A percentile compares a stretch with the other conserved stretches of the same genome.
phyloP scores from a whole-genome alignment of 2,329 filamentous ascomycete genomes.

The Mycosphaerella arachidis region DNA sequence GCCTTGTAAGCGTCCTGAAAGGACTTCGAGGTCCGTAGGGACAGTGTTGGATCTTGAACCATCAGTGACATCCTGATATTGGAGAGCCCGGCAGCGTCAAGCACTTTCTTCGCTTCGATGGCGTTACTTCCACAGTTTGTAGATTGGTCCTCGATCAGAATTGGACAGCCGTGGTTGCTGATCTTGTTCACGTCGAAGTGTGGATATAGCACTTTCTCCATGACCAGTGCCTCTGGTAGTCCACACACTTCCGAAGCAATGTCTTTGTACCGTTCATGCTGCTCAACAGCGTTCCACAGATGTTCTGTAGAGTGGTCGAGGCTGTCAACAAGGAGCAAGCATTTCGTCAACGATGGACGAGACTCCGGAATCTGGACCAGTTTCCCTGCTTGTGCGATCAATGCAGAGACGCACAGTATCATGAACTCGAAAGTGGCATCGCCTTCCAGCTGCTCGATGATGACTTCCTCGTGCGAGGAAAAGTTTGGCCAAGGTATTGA shows the following conservation, averaged over 20 bases:
- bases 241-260: constrained; percentile 32
- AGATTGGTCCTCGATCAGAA: constrained; percentile 43
- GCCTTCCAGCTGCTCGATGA: constrained; percentile 14
- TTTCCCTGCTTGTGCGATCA: constrained; percentile 35
- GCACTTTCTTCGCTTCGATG: constrained; percentile 33
- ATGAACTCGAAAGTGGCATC: constrained; percentile 34
- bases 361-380: constrained; percentile 35
- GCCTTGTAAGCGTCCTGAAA: constrained; percentile 38
- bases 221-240: constrained; percentile 39
- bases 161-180: constrained; percentile 23
- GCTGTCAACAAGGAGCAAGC: constrained; percentile 43
- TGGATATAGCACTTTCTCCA: constrained; percentile 35
- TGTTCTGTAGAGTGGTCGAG: constrained; percentile 44
- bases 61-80: constrained; percentile 32
- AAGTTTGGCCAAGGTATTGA: constrained; percentile 32
- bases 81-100: constrained; percentile 30
- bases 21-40: constrained; percentile 38
- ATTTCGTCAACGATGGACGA: constrained; percentile 31
- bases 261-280: constrained; percentile 27
- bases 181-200: constrained; percentile 30
- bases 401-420: constrained; percentile 39
- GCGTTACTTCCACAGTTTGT: constrained; percentile 48
- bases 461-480: constrained; percentile 28
- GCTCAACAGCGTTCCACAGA: constrained; percentile 40
- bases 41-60: constrained; percentile 47